Evolutionary conservation across 805 yeast species (phyloP).

Genomic region (Danielozyma ontarioensis): DNA sequence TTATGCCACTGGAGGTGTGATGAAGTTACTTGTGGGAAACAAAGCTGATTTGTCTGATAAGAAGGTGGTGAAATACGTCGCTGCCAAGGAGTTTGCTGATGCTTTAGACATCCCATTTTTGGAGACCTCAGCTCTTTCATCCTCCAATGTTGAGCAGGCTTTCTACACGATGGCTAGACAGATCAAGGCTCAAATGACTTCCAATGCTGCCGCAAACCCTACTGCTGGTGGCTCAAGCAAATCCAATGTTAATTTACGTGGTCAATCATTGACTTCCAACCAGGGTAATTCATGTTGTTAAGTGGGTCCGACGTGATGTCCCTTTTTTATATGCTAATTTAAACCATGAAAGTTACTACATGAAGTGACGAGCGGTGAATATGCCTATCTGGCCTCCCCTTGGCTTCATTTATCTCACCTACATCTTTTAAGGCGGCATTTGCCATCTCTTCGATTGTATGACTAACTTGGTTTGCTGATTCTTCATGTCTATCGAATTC

Average conservation of each 20-base stretch:
- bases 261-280: conserved; percentile 48
- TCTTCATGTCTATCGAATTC: too few species aligned
- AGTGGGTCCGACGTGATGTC: too few species aligned
- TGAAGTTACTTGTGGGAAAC: conserved; percentile 93
- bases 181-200: conserved; percentile 92
- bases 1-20: conserved; percentile 95
- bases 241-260: conserved; percentile 67
- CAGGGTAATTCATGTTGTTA: conserved; percentile 38
- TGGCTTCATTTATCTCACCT: too few species aligned
- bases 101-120: conserved; percentile 89
- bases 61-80: conserved; percentile 92
- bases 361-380: too few species aligned
- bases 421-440: too few species aligned
- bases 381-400: too few species aligned
- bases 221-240: conserved; percentile 32
- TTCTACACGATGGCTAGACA: conserved; percentile 98
- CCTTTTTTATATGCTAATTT: too few species aligned
- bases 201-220: conserved; percentile 39
- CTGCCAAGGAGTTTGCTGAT: conserved; percentile 97
- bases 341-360: too few species aligned
- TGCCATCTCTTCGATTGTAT: too few species aligned
- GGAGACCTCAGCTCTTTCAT: conserved; percentile 92
- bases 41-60: conserved; percentile 92
- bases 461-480: too few species aligned
- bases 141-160: conserved; percentile 97